A percentile compares a stretch with the other conserved stretches of the same genome.
These are phyloP conservation scores for Colletotrichum caudatum DNA, from an alignment of 2,329 filamentous ascomycete species.

Conservation along the genomic window DNA sequence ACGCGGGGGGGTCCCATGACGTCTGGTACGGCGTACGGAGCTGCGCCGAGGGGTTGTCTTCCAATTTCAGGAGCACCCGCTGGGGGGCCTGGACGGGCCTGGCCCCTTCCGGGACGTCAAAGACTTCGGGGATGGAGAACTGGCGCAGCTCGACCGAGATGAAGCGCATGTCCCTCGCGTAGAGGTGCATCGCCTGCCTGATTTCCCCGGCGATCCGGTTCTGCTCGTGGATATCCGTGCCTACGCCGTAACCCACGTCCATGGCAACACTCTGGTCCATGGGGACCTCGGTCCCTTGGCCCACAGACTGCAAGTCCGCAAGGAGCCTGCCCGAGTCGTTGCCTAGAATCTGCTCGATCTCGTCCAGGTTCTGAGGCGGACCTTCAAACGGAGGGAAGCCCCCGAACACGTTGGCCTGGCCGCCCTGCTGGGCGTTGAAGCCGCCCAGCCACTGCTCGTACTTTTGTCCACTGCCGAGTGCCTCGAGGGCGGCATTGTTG, in stretches of 20 bases:
- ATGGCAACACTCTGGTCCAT: background rate
- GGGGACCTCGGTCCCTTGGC: background rate
- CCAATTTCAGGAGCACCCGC: slow-evolving; percentile 26
- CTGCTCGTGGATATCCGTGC: slow-evolving; percentile 10
- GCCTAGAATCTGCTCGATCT: slow-evolving; percentile 27
- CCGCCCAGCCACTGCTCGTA: slow-evolving; percentile 20
- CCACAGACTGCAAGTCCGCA: background rate
- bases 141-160: slow-evolving; percentile 31
- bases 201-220: slow-evolving; percentile 5
- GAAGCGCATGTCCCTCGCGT: slow-evolving; percentile 30
- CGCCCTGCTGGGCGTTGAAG: slow-evolving; percentile 5
- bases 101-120: slow-evolving; percentile 5
- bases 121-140: slow-evolving; percentile 13
- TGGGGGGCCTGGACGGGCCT: slow-evolving; percentile 11
- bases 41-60: background rate
- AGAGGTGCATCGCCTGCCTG: slow-evolving; percentile 12
- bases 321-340: background rate
- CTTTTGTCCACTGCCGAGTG: slow-evolving; percentile 6
- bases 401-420: background rate
- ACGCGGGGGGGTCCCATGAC: background rate
- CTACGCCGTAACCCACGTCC: background rate
- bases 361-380: slow-evolving; percentile 3
- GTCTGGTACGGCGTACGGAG: slow-evolving; percentile 15
- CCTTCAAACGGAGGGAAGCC: slow-evolving; percentile 17
- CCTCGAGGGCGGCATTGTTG: slow-evolving; percentile 20